Conservation (phyloP, 345 rosid genomes). For the Eucalyptus camaldulensis region DNA sequence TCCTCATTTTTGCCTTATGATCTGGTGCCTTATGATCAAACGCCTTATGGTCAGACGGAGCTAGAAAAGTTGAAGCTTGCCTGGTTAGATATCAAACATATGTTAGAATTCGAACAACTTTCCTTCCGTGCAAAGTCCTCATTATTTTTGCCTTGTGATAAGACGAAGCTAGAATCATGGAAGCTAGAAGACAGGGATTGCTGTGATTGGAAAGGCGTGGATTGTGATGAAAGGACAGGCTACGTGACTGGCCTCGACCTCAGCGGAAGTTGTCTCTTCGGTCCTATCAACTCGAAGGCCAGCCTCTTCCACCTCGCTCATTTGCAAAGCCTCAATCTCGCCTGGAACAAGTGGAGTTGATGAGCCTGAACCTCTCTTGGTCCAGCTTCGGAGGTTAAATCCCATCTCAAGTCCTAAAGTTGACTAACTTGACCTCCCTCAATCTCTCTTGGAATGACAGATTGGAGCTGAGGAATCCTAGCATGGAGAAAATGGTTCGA, state of each 20-base stretch:
- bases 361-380: neutral
- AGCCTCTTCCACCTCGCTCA: slow-evolving; percentile 5
- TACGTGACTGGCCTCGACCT: slow-evolving; percentile 2
- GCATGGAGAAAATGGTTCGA: neutral
- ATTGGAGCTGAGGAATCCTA: neutral
- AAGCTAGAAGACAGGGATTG: neutral
- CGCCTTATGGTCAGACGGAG: fast-evolving
- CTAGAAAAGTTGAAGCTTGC: no score
- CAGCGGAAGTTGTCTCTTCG: neutral
- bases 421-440: neutral
- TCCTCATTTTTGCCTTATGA: no score
- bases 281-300: neutral
- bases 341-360: neutral
- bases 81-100: no score
- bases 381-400: neutral
- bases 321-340: neutral
- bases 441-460: neutral
- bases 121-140: no score
- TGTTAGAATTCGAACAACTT: no score
- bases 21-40: no score
- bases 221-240: neutral
- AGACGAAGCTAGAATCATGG: neutral
- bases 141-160: no score
- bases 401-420: neutral
- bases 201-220: neutral